Percentiles rank a stretch among this genome's conserved stretches.
These are phyloP conservation scores for Pichia eremophila DNA, from an alignment of 805 yeast genomes.

Conservation along the genomic window DNA sequence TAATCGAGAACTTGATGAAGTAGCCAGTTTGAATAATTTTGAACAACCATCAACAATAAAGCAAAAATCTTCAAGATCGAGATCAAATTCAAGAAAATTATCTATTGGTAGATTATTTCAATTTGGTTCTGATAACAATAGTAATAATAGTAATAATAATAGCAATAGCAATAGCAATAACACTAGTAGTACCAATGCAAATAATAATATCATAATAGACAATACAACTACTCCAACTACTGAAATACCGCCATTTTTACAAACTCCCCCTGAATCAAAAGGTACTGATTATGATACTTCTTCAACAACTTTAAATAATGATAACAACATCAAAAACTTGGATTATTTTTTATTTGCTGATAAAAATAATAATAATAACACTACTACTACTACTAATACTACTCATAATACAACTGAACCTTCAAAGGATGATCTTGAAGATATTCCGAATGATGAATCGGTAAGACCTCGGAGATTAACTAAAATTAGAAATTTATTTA, in stretches of 20 bases:
- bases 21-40: neutral
- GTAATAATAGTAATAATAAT: constrained; percentile 1
- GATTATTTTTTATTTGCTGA: neutral
- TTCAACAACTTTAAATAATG: neutral
- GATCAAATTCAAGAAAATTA: constrained; percentile 31
- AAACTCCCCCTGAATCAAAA: constrained; percentile 17
- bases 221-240: constrained; percentile 5
- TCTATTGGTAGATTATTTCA: constrained; percentile 31
- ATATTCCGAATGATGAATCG: neutral
- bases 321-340: neutral
- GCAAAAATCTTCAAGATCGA: constrained; percentile 24
- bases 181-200: constrained; percentile 1
- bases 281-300: constrained; percentile 1
- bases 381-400: neutral
- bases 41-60: constrained; percentile 9
- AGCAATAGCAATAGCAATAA: constrained; percentile 6
- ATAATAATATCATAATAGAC: constrained; percentile 1
- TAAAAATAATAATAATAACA: neutral
- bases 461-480: constrained; percentile 16
- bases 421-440: too few relatives aligned
- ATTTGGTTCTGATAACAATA: constrained; percentile 23
- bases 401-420: neutral
- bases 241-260: constrained; percentile 13
- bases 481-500: constrained; percentile 22
- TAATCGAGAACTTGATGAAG: neutral